Percentiles rank a stretch among this genome's conserved stretches.
Evolutionary conservation across 148 eudicot genomes (phyloP).

Genomic region (Drosera capensis): DNA sequence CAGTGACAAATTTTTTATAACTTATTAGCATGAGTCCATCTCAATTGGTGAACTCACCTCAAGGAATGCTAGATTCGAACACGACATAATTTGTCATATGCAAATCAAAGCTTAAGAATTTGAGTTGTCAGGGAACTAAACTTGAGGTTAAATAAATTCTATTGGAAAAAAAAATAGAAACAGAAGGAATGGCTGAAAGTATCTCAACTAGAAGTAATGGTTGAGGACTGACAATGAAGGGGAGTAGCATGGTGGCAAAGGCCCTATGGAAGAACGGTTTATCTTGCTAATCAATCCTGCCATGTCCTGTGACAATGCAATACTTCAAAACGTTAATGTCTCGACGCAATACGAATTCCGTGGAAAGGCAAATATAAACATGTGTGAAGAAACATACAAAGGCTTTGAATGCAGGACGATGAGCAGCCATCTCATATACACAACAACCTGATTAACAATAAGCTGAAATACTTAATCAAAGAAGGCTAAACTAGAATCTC

Average conservation of each 20-base stretch:
- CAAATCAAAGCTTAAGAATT: too few relatives aligned
- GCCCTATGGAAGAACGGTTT: constrained; percentile 91
- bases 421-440: constrained; percentile 97
- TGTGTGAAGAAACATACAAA: constrained; percentile 45
- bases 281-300: constrained; percentile 97
- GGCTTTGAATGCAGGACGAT: constrained; percentile 96
- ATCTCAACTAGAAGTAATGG: background rate
- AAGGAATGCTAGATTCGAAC: too few relatives aligned
- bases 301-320: constrained; percentile 67
- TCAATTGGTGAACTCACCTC: too few relatives aligned
- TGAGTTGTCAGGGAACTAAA: too few relatives aligned
- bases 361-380: background rate
- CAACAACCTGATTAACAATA: constrained; percentile 65
- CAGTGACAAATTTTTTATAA: too few relatives aligned
- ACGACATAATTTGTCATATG: too few relatives aligned
- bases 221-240: constrained; percentile 65
- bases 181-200: background rate
- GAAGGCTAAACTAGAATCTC: background rate
- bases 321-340: constrained; percentile 4
- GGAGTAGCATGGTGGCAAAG: constrained; percentile 91
- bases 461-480: constrained; percentile 6
- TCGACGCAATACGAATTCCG: background rate
- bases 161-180: background rate
- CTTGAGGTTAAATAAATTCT: too few relatives aligned
- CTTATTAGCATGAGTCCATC: too few relatives aligned